Conservation (phyloP, 1,284 basidiomycete species). For the Pyrrhoderma noxium region DNA sequence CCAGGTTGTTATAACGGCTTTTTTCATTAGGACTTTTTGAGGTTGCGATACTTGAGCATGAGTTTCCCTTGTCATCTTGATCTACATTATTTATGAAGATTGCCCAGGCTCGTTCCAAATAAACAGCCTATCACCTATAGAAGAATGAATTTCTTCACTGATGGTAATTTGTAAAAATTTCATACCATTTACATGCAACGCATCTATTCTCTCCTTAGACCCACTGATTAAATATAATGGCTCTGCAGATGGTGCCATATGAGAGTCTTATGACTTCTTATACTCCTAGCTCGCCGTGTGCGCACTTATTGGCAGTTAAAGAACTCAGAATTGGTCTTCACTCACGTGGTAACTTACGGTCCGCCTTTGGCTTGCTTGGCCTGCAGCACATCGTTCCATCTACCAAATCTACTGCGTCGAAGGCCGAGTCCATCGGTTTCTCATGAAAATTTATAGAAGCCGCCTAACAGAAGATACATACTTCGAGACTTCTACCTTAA, state of each 20-base stretch:
- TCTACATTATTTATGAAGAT: conserved; percentile 56
- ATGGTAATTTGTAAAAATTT: background rate
- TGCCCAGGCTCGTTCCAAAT: conserved; percentile 69
- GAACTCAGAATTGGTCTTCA: no score
- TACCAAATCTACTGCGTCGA: no score
- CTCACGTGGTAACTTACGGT: no score
- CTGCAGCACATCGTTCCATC: no score
- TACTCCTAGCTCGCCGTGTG: no score
- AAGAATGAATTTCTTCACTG: conserved; percentile 7
- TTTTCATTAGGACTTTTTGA: conserved; percentile 58
- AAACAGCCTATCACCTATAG: conserved; percentile 67
- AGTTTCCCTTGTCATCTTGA: conserved; percentile 31
- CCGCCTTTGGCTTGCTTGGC: no score
- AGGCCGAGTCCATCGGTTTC: no score
- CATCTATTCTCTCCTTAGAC: conserved; percentile 43
- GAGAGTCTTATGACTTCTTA: background rate
- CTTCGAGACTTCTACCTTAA: no score
- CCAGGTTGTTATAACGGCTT: conserved; percentile 82
- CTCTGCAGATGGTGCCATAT: conserved; percentile 17
- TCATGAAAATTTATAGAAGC: no score
- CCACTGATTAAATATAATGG: conserved; percentile 27
- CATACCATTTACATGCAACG: conserved; percentile 44
- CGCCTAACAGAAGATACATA: no score
- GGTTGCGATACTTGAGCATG: conserved; percentile 47
- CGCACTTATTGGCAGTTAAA: no score